Evolutionary conservation across 495 filamentous ascomycete genomes (phyloP).

Genomic region (Aspergillus biplanus): DNA sequence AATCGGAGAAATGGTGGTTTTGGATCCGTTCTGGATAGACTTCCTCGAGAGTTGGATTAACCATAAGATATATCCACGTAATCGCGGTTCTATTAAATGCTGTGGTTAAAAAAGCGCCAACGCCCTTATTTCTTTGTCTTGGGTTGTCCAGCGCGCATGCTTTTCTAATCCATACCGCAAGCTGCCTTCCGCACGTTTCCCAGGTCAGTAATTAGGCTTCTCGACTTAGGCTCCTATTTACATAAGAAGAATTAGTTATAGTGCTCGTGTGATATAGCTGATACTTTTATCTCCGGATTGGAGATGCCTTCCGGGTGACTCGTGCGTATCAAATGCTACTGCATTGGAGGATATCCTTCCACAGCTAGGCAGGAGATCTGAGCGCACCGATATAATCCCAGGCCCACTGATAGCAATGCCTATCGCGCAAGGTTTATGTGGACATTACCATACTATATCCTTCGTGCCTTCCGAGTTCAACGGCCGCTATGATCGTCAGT

Average conservation of each 20-base stretch:
- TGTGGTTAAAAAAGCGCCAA: too few species aligned
- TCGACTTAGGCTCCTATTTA: neutral
- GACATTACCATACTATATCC: neutral
- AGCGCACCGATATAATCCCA: conserved; percentile 4
- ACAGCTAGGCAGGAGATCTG: conserved; percentile 6
- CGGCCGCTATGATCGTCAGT: neutral
- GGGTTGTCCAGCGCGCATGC: too few species aligned
- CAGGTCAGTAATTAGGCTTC: neutral
- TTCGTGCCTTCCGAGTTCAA: neutral
- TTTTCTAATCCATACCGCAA: too few species aligned
- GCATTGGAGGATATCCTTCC: conserved; percentile 14
- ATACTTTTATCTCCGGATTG: neutral
- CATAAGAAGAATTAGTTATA: neutral
- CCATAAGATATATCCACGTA: too few species aligned
- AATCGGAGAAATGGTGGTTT: neutral
- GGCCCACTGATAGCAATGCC: neutral
- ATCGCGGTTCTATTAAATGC: too few species aligned
- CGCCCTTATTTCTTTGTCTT: too few species aligned
- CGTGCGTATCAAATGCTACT: conserved; percentile 6
- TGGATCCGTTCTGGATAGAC: neutral
- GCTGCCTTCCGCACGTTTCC: neutral
- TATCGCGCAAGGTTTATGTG: neutral
- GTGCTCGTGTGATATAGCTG: neutral
- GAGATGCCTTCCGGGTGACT: neutral
- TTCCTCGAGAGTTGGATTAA: too few species aligned